Conservation (phyloP, 2,329 filamentous ascomycete species). For the Iodosphaeria phyllophila region DNA sequence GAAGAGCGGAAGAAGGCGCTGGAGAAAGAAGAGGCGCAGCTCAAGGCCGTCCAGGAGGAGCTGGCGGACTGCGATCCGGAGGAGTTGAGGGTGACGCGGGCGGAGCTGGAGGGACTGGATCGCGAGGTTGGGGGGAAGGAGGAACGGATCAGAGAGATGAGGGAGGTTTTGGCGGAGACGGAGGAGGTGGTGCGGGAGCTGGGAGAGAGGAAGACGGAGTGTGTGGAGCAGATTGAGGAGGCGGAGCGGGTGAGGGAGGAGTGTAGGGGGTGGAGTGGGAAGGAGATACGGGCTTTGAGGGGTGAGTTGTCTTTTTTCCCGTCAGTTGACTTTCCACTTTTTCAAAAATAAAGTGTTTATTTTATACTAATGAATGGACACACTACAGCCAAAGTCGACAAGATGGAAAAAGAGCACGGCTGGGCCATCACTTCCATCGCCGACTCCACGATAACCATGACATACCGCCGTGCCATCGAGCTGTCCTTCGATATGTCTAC, state of each 20-base stretch:
- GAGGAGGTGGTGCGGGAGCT: slow-evolving; percentile 44
- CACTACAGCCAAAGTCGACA: slow-evolving; percentile 46
- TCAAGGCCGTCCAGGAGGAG: slow-evolving; percentile 56
- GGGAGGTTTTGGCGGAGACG: slow-evolving; percentile 46
- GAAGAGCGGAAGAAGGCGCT: slow-evolving; percentile 41
- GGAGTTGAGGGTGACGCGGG: slow-evolving; percentile 57
- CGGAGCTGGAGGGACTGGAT: slow-evolving; percentile 45
- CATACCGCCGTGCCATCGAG: slow-evolving; percentile 53
- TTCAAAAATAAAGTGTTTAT: slow-evolving; percentile 1
- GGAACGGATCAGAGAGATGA: slow-evolving; percentile 45
- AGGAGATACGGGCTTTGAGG: slow-evolving; percentile 65
- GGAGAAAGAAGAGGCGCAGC: slow-evolving; percentile 40
- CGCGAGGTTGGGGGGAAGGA: slow-evolving; percentile 53
- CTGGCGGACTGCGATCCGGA: slow-evolving; percentile 65
- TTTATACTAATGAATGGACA: slow-evolving; percentile 21
- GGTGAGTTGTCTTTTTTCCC: slow-evolving; percentile 25
- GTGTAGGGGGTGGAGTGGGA: slow-evolving; percentile 72
- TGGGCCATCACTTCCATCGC: slow-evolving; percentile 54
- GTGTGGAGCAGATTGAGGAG: slow-evolving; percentile 55
- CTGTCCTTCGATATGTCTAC: slow-evolving; percentile 50
- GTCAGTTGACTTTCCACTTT: background rate
- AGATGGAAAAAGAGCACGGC: slow-evolving; percentile 45
- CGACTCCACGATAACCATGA: slow-evolving; percentile 49
- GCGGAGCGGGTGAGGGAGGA: slow-evolving; percentile 74
- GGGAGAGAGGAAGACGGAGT: slow-evolving; percentile 48